Base-by-base conservation (phyloP, 352 stramenopile species). In the Globisporangium emineosum region DNA sequence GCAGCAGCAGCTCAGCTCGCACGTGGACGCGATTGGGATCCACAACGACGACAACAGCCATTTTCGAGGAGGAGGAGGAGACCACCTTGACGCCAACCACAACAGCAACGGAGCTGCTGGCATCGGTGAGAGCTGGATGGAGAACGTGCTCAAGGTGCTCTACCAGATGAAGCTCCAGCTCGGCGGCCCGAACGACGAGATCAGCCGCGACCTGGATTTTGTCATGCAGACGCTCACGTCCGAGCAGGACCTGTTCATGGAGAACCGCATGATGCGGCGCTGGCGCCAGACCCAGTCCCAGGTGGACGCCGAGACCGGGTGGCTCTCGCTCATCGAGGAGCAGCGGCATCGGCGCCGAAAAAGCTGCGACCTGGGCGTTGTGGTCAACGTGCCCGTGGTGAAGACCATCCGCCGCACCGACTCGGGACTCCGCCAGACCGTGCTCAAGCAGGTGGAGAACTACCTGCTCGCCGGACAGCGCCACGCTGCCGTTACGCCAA, bases 51-150 rank as follows among this genome's bases (percentile, higher is more conserved):
- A 29, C 7, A 19, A 43, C 32, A 3, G 32, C 29, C 29, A 63
- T 15, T 43, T 47, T 21, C 15, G 40, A 47, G 35, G 35, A 12
- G 35, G 35, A 10, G 35, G 35, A 42, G 40, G 40, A 12, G 17
- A 32, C 19, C 33, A 59, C 10, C 9, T 40, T 17, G 12, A 42
- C 6, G 7, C 6, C 29, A 42, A n/a, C 19, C 42, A 59, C 50
- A 60, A 32, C 21, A 50, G n/a, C 65, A 42, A 49, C 8, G 30
- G 19, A 51, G 23, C 50, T 23, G 23, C 7, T 12, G 32, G 64
- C 35, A 73, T 84, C 13, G 81, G 79, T n/a, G 81, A 90, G 43
- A 89, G 77, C 58, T 83, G 73, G 66, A 89, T 91, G 83, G 83
- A 89, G 59, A 83, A 88, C 67, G 79, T 91, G 35, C 77, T 90